These are phyloP conservation scores for Plasmodium ovale DNA, from an alignment of 169 alveolate genomes.

Conservation along the genomic window DNA sequence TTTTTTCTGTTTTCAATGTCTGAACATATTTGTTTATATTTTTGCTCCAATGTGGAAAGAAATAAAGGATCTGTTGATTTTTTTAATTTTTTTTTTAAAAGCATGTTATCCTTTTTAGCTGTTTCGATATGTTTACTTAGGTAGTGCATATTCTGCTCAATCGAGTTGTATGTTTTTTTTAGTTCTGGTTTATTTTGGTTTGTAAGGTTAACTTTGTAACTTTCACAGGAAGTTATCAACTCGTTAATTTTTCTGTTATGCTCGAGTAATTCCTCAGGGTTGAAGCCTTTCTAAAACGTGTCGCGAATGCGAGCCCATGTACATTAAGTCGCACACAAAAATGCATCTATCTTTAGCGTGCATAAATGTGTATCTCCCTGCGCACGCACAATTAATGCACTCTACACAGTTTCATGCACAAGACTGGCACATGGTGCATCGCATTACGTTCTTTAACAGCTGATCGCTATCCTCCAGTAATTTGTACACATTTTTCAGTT, in stretches of 20 bases:
- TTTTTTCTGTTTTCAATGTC: slow-evolving; percentile 52
- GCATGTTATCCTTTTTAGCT: slow-evolving; percentile 45
- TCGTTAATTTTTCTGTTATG: slow-evolving; percentile 28
- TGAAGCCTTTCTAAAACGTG: slow-evolving; percentile 4
- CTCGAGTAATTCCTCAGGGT: neutral
- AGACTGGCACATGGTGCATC: neutral
- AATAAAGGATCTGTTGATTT: slow-evolving; percentile 52
- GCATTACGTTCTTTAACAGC: slow-evolving; percentile 28
- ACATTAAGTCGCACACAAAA: neutral
- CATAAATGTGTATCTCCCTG: too few relatives aligned
- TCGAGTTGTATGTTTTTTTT: slow-evolving; percentile 50
- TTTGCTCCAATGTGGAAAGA: slow-evolving; percentile 45
- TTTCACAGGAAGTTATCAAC: slow-evolving; percentile 12
- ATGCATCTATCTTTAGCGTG: too few relatives aligned
- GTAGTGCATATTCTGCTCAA: slow-evolving; percentile 54
- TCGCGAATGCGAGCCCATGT: neutral
- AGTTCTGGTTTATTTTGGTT: slow-evolving; percentile 33
- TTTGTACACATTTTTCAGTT: slow-evolving; percentile 55
- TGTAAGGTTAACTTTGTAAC: slow-evolving; percentile 25
- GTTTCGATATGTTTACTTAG: slow-evolving; percentile 58
- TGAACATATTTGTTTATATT: slow-evolving; percentile 43
- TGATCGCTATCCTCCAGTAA: slow-evolving; percentile 50
- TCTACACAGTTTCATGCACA: too few relatives aligned
- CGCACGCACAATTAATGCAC: too few relatives aligned
- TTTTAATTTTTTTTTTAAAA: slow-evolving; percentile 52